phyloP scores from a whole-genome alignment of 345 rosid species.

The Hibiscus syriacus region DNA sequence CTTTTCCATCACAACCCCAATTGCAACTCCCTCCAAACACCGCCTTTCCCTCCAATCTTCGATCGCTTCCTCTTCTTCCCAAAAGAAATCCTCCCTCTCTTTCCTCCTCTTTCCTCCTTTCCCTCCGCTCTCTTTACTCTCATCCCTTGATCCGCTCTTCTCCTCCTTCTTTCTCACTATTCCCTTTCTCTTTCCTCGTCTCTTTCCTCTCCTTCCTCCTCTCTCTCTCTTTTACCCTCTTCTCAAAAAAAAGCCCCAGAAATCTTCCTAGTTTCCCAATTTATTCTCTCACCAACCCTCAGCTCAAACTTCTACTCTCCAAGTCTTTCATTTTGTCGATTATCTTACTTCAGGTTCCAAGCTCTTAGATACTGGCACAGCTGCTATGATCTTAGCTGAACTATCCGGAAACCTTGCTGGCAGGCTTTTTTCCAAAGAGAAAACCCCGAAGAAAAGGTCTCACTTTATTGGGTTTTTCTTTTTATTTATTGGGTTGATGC shows the following conservation, averaged over 20 bases:
- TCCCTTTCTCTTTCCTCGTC: conserved; percentile 39
- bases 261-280: conserved; percentile 32
- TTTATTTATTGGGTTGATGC: conserved; percentile 53
- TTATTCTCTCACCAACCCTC: conserved; percentile 40
- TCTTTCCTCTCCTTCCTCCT: conserved; percentile 34
- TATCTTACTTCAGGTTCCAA: conserved; percentile 79
- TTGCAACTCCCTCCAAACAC: conserved; percentile 64
- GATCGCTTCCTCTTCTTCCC: conserved; percentile 17
- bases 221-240: conserved; percentile 25
- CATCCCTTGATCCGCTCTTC: conserved; percentile 52
- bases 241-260: conserved; percentile 15
- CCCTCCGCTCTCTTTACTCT: conserved; percentile 49
- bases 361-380: conserved; percentile 79
- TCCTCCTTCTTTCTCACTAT: conserved; percentile 47
- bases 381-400: conserved; percentile 93
- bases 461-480: conserved; percentile 53
- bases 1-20: conserved; percentile 47
- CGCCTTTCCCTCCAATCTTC: conserved; percentile 23
- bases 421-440: conserved; percentile 34
- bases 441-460: conserved; percentile 20
- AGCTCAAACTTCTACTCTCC: conserved; percentile 38
- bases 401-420: conserved; percentile 68
- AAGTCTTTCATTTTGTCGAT: conserved; percentile 52
- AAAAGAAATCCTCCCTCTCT: conserved; percentile 27
- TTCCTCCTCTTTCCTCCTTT: conserved; percentile 46